Evolutionary conservation across 2,329 filamentous ascomycete genomes (phyloP).

Genomic region (Lithohypha guttulata): DNA sequence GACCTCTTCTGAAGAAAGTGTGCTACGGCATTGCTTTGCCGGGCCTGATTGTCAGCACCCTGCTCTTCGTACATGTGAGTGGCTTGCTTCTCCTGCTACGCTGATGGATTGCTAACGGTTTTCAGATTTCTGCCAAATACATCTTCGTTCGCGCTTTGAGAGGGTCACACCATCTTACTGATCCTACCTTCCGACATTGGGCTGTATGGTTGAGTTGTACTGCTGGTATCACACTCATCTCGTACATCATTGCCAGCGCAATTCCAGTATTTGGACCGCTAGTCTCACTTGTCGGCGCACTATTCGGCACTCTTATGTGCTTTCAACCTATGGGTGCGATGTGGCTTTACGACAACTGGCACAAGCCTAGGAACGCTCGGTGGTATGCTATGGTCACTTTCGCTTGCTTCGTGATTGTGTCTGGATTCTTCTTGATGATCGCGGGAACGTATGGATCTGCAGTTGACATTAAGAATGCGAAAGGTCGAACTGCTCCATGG

Average conservation of each 20-base stretch:
- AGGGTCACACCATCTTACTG: conserved; percentile 28
- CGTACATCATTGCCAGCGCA: conserved; percentile 57
- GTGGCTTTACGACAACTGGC: conserved; percentile 41
- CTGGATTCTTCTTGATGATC: conserved; percentile 38
- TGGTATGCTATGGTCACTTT: conserved; percentile 29
- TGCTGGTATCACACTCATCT: conserved; percentile 45
- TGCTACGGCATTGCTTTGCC: conserved; percentile 59
- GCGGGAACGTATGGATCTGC: conserved; percentile 36
- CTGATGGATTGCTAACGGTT: neutral
- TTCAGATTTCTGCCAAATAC: conserved; percentile 46
- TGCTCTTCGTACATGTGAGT: conserved; percentile 56
- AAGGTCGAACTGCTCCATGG: conserved; percentile 11
- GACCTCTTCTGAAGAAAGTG: conserved; percentile 46
- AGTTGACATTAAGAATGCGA: conserved; percentile 20
- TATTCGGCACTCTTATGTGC: conserved; percentile 49
- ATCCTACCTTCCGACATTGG: conserved; percentile 43
- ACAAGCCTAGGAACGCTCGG: conserved; percentile 27
- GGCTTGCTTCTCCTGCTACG: conserved; percentile 12
- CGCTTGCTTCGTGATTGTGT: conserved; percentile 33
- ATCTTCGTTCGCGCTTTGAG: conserved; percentile 54
- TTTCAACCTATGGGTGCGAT: conserved; percentile 40
- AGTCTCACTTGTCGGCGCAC: conserved; percentile 51
- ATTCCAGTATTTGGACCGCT: conserved; percentile 60
- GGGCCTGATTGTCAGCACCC: conserved; percentile 60
- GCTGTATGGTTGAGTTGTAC: conserved; percentile 51